phyloP scores from a whole-genome alignment of 2,329 filamentous ascomycete species.

The Phyllosticta capitalensis region DNA sequence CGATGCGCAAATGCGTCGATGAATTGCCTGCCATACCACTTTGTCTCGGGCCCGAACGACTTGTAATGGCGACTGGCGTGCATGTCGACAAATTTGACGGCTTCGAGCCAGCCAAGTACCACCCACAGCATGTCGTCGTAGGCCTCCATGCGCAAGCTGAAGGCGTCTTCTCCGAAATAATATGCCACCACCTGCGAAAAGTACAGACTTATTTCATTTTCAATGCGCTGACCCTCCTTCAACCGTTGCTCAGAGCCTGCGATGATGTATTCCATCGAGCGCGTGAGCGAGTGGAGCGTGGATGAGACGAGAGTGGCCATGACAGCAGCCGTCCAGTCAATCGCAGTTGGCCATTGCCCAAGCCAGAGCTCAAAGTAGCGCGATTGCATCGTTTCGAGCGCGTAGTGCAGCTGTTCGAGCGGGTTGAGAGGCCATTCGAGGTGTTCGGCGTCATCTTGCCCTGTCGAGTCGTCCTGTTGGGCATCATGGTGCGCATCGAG shows the following conservation, averaged over 20 bases:
- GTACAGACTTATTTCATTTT: constrained; percentile 75
- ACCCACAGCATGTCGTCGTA: constrained; percentile 97
- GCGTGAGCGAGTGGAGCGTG: constrained; percentile 60
- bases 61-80: constrained; percentile 57
- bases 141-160: constrained; percentile 65
- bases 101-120: constrained; percentile 81
- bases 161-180: constrained; percentile 79
- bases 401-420: constrained; percentile 35
- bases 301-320: constrained; percentile 70
- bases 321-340: constrained; percentile 91
- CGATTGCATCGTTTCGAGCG: constrained; percentile 66
- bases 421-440: constrained; percentile 12
- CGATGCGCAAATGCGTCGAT: constrained; percentile 70
- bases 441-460: neutral
- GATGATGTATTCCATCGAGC: constrained; percentile 41
- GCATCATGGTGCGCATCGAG: neutral
- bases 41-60: constrained; percentile 9
- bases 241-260: constrained; percentile 20
- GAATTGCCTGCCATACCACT: constrained; percentile 72
- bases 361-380: constrained; percentile 68
- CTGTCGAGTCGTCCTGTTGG: neutral
- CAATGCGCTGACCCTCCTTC: constrained; percentile 41
- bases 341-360: constrained; percentile 74
- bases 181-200: constrained; percentile 68
- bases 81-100: constrained; percentile 63